Evolutionary conservation across 2,329 filamentous ascomycete genomes (phyloP), one percentile per base, ranked within the genome.

Genomic region (Colletotrichum spaethianum): DNA sequence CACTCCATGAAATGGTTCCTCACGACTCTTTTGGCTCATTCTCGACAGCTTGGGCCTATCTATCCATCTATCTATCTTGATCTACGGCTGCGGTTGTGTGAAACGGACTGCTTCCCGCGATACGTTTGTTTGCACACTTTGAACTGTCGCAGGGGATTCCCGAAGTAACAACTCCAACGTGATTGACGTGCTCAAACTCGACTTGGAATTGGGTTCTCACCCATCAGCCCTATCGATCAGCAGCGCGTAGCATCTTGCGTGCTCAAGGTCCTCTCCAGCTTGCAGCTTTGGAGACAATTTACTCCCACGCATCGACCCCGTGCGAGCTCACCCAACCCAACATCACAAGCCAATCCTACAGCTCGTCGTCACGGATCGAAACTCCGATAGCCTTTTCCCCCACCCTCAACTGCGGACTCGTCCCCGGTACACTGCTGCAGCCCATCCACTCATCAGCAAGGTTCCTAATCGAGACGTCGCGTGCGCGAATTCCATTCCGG

Each of bases 401-500:
- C 55, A 14, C 20, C 36, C 36, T 23, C 8, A 16, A n/a, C 31
- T 62, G n/a, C n/a, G n/a, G n/a, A n/a, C n/a, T n/a, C n/a, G n/a
- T n/a, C n/a, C n/a, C n/a, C n/a, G n/a, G n/a, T n/a, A n/a, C n/a
- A n/a, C n/a, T n/a, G n/a, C n/a, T n/a, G 28, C 57, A 28, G 42
- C 42, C 44, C 44, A 23, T 36, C 59, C 23, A 9, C 46, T 38
- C 50, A 50, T 62, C 42, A 50, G 31, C 59, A 48, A 62, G 50
- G 38, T 55, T 55, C 48, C 62, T 14, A 48, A 61, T 26, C 20
- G 33, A 36, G 36, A 46, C 28, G 64, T 72, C 44, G 69, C 65
- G 69, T 60, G 65, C 65, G 28, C 52, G 11, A 44, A 60, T 69
- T 63, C 69, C 44, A 26, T 59, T 68, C 23, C 44, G n/a, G 48